Conservation (phyloP, 148 eudicot species). For the Camellia lanceoleosa region DNA sequence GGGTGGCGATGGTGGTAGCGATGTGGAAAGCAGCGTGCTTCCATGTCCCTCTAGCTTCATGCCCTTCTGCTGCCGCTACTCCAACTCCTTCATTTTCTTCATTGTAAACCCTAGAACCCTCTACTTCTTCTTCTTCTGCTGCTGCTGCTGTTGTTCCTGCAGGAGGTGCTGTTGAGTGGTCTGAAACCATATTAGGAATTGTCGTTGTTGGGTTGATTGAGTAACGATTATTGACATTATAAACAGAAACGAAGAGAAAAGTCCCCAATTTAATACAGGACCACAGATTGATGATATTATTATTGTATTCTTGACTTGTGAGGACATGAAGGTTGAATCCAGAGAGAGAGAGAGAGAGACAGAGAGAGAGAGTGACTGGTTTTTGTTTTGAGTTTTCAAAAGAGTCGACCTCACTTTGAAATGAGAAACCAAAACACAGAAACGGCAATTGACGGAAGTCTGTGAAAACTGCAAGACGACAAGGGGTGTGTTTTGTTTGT, state of each 20-base stretch:
- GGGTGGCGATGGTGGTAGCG: slow-evolving; percentile 52
- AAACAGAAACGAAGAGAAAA: background rate
- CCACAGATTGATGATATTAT: background rate
- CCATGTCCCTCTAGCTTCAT: slow-evolving; percentile 34
- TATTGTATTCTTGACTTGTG: background rate
- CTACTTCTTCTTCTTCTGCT: background rate
- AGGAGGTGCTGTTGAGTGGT: background rate
- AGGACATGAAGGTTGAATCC: background rate
- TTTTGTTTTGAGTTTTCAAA: background rate
- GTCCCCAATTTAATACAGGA: background rate
- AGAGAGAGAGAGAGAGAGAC: background rate
- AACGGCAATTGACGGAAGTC: background rate
- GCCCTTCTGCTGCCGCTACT: background rate
- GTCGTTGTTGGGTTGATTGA: background rate
- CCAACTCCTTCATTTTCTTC: slow-evolving; percentile 11
- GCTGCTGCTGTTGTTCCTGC: background rate
- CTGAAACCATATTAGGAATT: background rate
- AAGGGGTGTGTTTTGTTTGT: too few relatives aligned
- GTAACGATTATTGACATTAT: too few relatives aligned
- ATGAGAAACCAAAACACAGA: background rate
- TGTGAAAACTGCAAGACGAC: too few relatives aligned
- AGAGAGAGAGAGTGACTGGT: background rate
- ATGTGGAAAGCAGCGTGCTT: slow-evolving; percentile 49
- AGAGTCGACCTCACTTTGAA: background rate
- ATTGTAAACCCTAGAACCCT: background rate